phyloP scores from a whole-genome alignment of 176 grass and related monocot species.

The Paspalum notatum region DNA sequence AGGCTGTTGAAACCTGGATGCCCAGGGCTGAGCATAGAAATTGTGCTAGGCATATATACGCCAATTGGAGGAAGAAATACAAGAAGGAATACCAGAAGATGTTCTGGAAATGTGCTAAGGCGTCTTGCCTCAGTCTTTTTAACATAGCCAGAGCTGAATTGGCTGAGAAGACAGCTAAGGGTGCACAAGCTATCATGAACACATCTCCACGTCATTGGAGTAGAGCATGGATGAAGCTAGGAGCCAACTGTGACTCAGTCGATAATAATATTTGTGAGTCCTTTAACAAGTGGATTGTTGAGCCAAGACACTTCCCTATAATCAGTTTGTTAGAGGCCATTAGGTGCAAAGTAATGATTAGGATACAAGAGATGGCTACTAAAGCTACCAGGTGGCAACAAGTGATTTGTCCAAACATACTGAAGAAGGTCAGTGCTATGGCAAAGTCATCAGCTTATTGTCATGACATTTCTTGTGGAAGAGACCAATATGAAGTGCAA shows the following conservation, averaged over 20 bases:
- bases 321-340: neutral
- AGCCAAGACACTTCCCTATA: neutral
- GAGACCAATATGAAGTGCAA: neutral
- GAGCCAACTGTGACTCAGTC: neutral
- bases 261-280: constrained; percentile 9
- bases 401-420: neutral
- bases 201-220: neutral
- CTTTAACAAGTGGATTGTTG: constrained; percentile 31
- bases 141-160: neutral
- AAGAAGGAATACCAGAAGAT: neutral
- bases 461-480: neutral
- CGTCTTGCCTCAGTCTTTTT: neutral
- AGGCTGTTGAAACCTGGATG: too few species aligned
- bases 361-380: neutral
- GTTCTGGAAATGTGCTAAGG: neutral
- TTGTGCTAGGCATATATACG: too few species aligned
- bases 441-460: neutral
- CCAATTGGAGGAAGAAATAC: too few species aligned
- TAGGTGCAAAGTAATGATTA: constrained; percentile 10
- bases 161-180: neutral
- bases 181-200: neutral
- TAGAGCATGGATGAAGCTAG: neutral
- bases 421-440: neutral
- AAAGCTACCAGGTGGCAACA: neutral
- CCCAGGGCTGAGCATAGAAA: too few species aligned